Evolutionary conservation across 2,329 filamentous ascomycete species (phyloP), one percentile per base, ranked within the genome.

Genomic region (Exutisphaerella laricina): DNA sequence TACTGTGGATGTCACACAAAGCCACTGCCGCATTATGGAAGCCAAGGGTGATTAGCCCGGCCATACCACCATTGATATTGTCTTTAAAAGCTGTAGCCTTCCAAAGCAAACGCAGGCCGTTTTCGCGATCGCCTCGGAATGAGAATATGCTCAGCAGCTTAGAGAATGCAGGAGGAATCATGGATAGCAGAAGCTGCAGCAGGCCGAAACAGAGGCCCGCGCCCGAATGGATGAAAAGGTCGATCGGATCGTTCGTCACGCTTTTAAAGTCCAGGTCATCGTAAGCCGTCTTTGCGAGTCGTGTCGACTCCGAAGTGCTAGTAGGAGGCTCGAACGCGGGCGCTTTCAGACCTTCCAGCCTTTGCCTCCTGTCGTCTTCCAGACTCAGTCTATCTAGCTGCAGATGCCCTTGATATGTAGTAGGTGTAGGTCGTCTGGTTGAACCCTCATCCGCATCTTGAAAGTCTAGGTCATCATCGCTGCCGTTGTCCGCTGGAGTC

Each of bases 31-130:
- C 85, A 60, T 95, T 94, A 67, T 96, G 94, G 65, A 88, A 97
- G 1, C 79, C 82, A 12, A 97, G 73, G 0, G 96, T 70, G 18
- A 87, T 77, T 29, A 97, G 73, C 0, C 84, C 87, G 0, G 89
- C 82, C 60, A 97, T 83, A 5, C 86, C 90, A n/a, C 89, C 90
- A 59, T 96, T 94, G 58, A 97, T 78, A 62, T 95, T 95, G 49
- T 82, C 69, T 16, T 61, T 59, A 62, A 89, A 92, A 37, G 82
- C 80, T 16, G 87, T 88, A 9, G 88, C 86, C 61, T 86, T 82
- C 92, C 92, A 98, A 4, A 98, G 78, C 78, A 96, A 84, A 28
- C 77, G 73, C 22, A 96, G 74, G 7, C 89, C 92, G 28, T 83
- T 77, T 49, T 87, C 80, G 31, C 89, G 82, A 61, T 97, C 89